A percentile compares a stretch with the other conserved stretches of the same genome.
These are phyloP conservation scores for Aspergillus fructus DNA, from an alignment of 2,329 filamentous ascomycete genomes.

Conservation along the genomic window DNA sequence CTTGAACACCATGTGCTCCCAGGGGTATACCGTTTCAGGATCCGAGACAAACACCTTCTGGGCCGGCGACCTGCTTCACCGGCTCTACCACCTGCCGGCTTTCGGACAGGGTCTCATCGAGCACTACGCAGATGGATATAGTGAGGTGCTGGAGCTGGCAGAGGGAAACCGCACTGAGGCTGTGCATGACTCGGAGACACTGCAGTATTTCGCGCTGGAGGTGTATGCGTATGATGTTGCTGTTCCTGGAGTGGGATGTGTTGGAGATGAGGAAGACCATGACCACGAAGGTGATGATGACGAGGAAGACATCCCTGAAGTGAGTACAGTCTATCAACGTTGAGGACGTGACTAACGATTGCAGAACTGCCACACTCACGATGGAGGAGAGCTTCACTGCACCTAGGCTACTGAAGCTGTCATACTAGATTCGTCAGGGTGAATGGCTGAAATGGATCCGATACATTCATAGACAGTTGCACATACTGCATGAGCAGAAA, in stretches of 20 bases:
- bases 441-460: too few species aligned
- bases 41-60: conserved; percentile 62
- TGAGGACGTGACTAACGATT: not conserved
- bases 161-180: conserved; percentile 49
- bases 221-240: conserved; percentile 66
- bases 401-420: conserved; percentile 17
- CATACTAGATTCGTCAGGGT: not conserved
- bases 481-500: too few species aligned
- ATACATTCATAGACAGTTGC: too few species aligned
- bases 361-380: conserved; percentile 44
- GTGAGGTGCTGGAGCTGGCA: conserved; percentile 55
- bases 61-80: conserved; percentile 66
- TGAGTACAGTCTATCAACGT: conserved; percentile 18
- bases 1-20: conserved; percentile 60
- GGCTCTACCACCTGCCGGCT: conserved; percentile 62
- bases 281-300: not conserved
- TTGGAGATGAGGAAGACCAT: conserved; percentile 38
- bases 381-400: conserved; percentile 43
- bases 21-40: conserved; percentile 62
- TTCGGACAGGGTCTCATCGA: conserved; percentile 62
- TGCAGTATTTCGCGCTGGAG: conserved; percentile 68
- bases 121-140: conserved; percentile 62
- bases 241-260: conserved; percentile 62
- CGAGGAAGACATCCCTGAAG: conserved; percentile 24
- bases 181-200: conserved; percentile 59